Base-by-base conservation (phyloP, 257 asterid genomes). In the Apocynum venetum region DNA sequence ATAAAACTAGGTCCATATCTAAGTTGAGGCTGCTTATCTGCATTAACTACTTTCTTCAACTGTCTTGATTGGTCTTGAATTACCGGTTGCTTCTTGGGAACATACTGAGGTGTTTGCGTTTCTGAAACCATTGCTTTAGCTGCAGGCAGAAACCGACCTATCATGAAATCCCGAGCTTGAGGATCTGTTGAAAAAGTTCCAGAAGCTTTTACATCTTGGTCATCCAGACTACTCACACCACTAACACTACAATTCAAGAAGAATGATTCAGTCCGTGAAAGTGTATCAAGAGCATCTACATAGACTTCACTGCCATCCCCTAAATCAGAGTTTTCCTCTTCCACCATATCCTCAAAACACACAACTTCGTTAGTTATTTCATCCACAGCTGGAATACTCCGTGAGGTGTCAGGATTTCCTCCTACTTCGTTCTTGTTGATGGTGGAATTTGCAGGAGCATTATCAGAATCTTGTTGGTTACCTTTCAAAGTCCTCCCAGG, bases 121-220 rank as follows among this genome's bases (percentile, higher is more conserved):
- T 92, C 96, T 3, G 90, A 76, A 63, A 90, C 89, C 96, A 94
- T 87, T 6, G 97, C 96, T 84, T 90, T 90, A 20, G 99, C 99
- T 14, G 96, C 99, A 13, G 98, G 99, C 57, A 93, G 86, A 83
- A 96, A 96, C 84, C 97, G 89, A 74, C 86, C 93, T 86, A 96
- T 84, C 94, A 94, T 89, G 82, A 92, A 90, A 68, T 87, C 97
- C 49, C 87, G 85, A 76, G 89, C 77, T 79, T 85, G 86, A 52
- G 79, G 81, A 79, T 92, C 96, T 0, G 68, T 85, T 13, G 77
- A 72, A 55, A 76, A 83, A 36, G 78, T 71, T 52, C 83, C 80
- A 35, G 81, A 77, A 4, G 82, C 85, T 47, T 86, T 80, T 31
- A 57, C 78, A 61, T 88, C 89, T 14, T 83, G 70, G 78, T 87